Conservation (phyloP, 192 early-diverging fungal species). For the Jimgerdemannia lactiflua region DNA sequence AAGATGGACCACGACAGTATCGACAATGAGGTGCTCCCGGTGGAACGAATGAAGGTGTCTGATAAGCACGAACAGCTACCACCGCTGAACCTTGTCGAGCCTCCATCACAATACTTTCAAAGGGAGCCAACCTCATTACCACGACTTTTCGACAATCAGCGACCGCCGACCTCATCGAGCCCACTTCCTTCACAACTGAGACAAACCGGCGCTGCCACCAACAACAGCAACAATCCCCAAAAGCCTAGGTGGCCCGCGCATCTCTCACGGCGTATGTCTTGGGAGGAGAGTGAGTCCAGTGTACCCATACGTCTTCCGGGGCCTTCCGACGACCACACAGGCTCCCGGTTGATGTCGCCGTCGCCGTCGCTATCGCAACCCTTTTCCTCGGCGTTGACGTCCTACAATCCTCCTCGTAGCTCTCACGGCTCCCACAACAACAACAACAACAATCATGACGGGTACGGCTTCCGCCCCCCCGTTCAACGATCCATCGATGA, state of each 20-base stretch:
- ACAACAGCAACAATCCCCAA: background rate
- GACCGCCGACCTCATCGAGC: background rate
- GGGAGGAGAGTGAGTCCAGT: background rate
- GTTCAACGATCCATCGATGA: background rate
- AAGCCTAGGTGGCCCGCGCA: background rate
- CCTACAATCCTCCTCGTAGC: background rate
- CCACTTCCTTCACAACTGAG: background rate
- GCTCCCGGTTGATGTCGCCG: no score
- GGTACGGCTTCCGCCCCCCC: background rate
- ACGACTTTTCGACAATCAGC: background rate
- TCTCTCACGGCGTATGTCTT: background rate
- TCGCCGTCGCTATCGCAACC: no score
- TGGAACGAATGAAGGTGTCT: background rate
- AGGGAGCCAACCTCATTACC: background rate
- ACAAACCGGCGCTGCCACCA: background rate
- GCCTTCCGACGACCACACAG: no score
- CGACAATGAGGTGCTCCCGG: background rate
- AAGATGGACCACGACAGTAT: background rate
- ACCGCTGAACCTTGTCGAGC: background rate
- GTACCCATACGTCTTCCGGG: background rate
- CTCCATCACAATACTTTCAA: background rate
- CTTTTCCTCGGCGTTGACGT: background rate
- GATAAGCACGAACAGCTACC: constrained; percentile 1
- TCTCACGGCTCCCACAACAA: background rate
- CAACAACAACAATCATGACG: background rate